Evolutionary conservation across 306 rosid species (phyloP), one percentile per base, ranked within the genome.

Genomic region (Prosopis cineraria): DNA sequence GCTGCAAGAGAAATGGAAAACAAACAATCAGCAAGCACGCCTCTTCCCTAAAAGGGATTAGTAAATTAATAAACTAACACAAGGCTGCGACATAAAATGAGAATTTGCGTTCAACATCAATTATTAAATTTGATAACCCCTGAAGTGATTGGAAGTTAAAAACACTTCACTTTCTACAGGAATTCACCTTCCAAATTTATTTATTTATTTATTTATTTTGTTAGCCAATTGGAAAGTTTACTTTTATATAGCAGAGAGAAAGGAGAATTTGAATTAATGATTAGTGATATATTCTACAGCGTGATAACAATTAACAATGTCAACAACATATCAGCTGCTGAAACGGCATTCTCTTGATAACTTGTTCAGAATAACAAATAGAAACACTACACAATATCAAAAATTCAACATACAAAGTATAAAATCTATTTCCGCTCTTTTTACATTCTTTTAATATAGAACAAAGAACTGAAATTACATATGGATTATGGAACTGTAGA

Each of bases 401-500:
- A n/a, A 58, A 50, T 33, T 71, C 66, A 73, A 78, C 75, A 55
- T 5, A 81, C 81, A 81, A 79, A 70, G 69, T 76, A 73, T 64
- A 39, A 53, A 67, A 76, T 48, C 82, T 29, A 34, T 50, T 52
- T 7, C 29, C 50, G 3, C 39, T 20, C 33, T 22, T 58, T 72
- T 33, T 80, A 80, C 91, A 80, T 79, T 62, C 75, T 77, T 77
- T 55, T 70, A 22, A 74, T 20, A 48, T 47, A 83, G 27, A 53
- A 63, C 10, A 71, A n/a, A 62, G 29, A 72, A 63, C 76, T 6
- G 73, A 83, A 84, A 87, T 87, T 85, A 83, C 82, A 87, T 5
- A 79, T 88, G n/a, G 97, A 76, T 83, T 91, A 91, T 78, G 93
- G 88, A 79, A 96, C 86, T 25, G 72, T 47, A 76, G 75, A 68